A percentile compares a stretch with the other conserved stretches of the same genome.
phyloP scores from a whole-genome alignment of 768 basidiomycete genomes.

The Boletus eberwhitei region DNA sequence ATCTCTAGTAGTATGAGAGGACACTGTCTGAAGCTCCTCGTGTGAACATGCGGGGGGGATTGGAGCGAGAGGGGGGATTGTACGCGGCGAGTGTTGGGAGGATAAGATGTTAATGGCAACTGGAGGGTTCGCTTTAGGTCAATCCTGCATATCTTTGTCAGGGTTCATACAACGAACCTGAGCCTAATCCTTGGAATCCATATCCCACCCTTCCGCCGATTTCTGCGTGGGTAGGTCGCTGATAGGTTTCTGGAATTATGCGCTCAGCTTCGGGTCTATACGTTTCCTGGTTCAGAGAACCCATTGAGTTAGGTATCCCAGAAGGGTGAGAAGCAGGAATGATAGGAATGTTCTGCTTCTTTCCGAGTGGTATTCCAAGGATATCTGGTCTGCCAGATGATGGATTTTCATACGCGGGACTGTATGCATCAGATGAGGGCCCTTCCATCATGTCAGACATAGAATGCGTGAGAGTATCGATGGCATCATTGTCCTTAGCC shows the following conservation, averaged over 20 bases:
- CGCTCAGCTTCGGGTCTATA: neutral
- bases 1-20: neutral
- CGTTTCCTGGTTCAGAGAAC: constrained; percentile 1
- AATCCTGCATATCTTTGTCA: neutral
- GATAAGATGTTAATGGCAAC: neutral
- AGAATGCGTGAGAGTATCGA: constrained; percentile 6
- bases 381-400: neutral
- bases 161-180: constrained; percentile 10
- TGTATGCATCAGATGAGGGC: neutral
- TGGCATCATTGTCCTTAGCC: neutral
- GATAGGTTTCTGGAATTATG: constrained; percentile 4
- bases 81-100: neutral
- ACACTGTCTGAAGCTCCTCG: neutral
- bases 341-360: neutral
- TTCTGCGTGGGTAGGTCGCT: constrained; percentile 7
- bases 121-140: constrained; percentile 1
- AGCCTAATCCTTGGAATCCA: constrained; percentile 13
- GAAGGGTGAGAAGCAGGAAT: constrained; percentile 4
- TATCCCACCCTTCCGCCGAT: neutral
- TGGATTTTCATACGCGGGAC: constrained; percentile 1
- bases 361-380: neutral
- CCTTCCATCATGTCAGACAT: constrained; percentile 8
- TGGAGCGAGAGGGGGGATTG: neutral
- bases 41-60: constrained; percentile 8
- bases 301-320: neutral